phyloP scores from a whole-genome alignment of 2,329 filamentous ascomycete species.

The Penicillium sp. region DNA sequence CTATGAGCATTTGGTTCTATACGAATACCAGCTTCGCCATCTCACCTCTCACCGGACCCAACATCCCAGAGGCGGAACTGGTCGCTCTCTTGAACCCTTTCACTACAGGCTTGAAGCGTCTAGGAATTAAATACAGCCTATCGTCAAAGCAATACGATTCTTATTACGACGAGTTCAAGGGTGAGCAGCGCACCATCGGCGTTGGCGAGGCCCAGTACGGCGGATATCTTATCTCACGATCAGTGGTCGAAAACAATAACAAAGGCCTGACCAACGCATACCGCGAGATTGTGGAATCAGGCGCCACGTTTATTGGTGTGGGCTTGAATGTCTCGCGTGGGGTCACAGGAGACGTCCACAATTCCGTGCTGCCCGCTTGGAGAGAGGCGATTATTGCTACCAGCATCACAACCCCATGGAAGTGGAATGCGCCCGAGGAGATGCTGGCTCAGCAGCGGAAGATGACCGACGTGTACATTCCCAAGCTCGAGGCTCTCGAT shows the following conservation, averaged over 20 bases:
- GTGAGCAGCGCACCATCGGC: conserved; percentile 28
- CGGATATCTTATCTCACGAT: conserved; percentile 35
- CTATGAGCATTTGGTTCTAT: conserved; percentile 49
- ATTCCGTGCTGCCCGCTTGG: conserved; percentile 43
- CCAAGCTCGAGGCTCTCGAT: conserved; percentile 34
- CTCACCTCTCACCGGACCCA: conserved; percentile 47
- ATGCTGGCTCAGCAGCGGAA: conserved; percentile 35
- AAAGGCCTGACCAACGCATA: conserved; percentile 29
- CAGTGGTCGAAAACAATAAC: conserved; percentile 32
- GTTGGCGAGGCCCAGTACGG: conserved; percentile 40
- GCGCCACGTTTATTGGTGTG: conserved; percentile 35
- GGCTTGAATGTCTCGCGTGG: conserved; percentile 38
- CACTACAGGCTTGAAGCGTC: conserved; percentile 35
- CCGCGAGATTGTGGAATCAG: conserved; percentile 33
- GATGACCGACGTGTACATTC: conserved; percentile 41
- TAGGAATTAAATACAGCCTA: conserved; percentile 32
- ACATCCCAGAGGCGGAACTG: conserved; percentile 44
- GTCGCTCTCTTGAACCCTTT: conserved; percentile 47
- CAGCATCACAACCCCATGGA: conserved; percentile 36
- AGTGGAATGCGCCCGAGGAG: conserved; percentile 31
- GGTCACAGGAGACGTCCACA: conserved; percentile 40
- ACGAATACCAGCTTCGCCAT: conserved; percentile 50
- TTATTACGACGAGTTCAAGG: conserved; percentile 33
- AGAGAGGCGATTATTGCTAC: conserved; percentile 42
- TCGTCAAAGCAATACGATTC: conserved; percentile 28